phyloP scores from a whole-genome alignment of 192 early-diverging fungal species.

The Podila epigama region DNA sequence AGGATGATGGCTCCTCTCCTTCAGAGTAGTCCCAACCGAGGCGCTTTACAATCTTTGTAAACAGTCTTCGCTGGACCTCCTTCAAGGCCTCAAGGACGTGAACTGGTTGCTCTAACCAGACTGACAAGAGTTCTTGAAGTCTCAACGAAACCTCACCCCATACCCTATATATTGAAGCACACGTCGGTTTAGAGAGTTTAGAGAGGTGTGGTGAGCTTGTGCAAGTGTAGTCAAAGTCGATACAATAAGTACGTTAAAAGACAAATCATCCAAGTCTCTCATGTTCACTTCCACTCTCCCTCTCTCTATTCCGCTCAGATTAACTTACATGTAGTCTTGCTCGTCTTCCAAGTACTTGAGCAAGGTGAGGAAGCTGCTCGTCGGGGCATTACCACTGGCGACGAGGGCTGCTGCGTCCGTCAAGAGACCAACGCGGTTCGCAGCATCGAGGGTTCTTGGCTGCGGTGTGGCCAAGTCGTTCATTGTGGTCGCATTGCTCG shows the following conservation, averaged over 20 bases:
- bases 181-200: slow-evolving; percentile 61
- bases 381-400: slow-evolving; percentile 77
- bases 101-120: slow-evolving; percentile 64
- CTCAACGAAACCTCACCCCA: slow-evolving; percentile 68
- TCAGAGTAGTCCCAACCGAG: slow-evolving; percentile 65
- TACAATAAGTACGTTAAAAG: too few species aligned
- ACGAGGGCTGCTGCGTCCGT: slow-evolving; percentile 83
- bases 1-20: slow-evolving; percentile 63
- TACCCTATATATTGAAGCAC: slow-evolving; percentile 19
- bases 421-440: slow-evolving; percentile 81
- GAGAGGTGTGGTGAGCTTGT: too few species aligned
- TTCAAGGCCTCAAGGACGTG: slow-evolving; percentile 65
- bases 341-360: slow-evolving; percentile 79
- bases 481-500: slow-evolving; percentile 53
- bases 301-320: slow-evolving; percentile 47
- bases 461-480: slow-evolving; percentile 50
- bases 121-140: slow-evolving; percentile 63
- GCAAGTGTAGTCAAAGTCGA: too few species aligned
- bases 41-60: slow-evolving; percentile 57
- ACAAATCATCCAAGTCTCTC: too few species aligned
- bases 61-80: slow-evolving; percentile 63
- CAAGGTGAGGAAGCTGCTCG: slow-evolving; percentile 77
- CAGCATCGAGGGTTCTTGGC: slow-evolving; percentile 1
- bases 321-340: slow-evolving; percentile 75
- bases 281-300: too few species aligned